Percentiles rank a stretch among this genome's conserved stretches.
Conservation (phyloP, 2,329 filamentous ascomycete species). For the Ustulina deusta region DNA sequence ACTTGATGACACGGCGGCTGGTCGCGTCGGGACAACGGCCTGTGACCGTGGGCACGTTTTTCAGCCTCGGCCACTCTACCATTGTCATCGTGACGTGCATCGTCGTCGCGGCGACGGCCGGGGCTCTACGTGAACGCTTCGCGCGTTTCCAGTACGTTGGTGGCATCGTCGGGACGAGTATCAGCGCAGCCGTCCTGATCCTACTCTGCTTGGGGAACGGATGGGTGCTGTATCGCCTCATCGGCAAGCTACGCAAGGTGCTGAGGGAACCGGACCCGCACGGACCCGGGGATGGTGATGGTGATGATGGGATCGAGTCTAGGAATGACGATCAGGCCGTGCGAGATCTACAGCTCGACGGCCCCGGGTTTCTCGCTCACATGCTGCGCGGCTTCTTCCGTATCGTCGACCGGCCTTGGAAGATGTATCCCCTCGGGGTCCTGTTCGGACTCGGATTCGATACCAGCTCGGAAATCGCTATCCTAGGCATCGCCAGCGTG, state of each 20-base stretch:
- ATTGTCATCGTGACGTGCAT: constrained; percentile 92
- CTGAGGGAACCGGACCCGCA: constrained; percentile 59
- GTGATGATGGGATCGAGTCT: constrained; percentile 40
- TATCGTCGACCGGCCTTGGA: constrained; percentile 83
- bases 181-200: constrained; percentile 86
- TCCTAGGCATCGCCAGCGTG: constrained; percentile 89
- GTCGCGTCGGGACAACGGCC: constrained; percentile 87
- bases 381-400: constrained; percentile 82
- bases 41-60: constrained; percentile 93
- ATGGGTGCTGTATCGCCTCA: constrained; percentile 84
- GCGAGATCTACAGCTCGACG: constrained; percentile 75
- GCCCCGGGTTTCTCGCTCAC: constrained; percentile 78
- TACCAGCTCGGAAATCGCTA: constrained; percentile 91
- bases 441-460: constrained; percentile 95
- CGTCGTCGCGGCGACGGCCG: constrained; percentile 90
- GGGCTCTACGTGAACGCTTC: constrained; percentile 84
- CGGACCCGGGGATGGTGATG: constrained; percentile 46
- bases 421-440: constrained; percentile 71
- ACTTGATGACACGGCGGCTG: constrained; percentile 91
- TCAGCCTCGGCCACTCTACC: constrained; percentile 92
- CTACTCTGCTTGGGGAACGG: constrained; percentile 85
- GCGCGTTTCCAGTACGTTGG: constrained; percentile 83
- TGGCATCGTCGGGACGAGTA: constrained; percentile 88
- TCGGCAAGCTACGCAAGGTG: constrained; percentile 74
- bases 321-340: constrained; percentile 45